These are phyloP conservation scores for Phialemonium atrogriseum DNA, from an alignment of 2,329 filamentous ascomycete species.

Conservation along the genomic window DNA sequence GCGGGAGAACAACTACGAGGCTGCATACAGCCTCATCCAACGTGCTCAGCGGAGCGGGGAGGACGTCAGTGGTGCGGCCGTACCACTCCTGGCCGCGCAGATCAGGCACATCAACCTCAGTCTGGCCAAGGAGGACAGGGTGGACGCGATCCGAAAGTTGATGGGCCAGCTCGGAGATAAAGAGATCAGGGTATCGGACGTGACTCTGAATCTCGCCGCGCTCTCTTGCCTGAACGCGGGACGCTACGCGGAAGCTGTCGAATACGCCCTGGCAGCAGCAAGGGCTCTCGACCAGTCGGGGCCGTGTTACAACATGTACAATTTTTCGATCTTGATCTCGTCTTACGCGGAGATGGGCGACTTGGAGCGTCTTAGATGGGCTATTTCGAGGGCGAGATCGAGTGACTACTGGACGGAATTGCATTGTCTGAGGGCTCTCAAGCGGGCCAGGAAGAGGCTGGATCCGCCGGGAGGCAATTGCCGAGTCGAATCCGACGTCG, in stretches of 20 bases:
- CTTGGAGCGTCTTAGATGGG: conserved; percentile 14
- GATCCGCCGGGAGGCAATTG: too few relatives aligned
- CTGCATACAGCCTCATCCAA: conserved; percentile 30
- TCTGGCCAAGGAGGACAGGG: conserved; percentile 12
- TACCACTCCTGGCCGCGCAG: conserved; percentile 28
- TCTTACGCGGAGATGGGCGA: conserved; percentile 18
- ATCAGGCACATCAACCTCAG: conserved; percentile 23
- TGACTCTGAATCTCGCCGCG: conserved; percentile 21
- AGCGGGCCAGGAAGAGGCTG: conserved; percentile 15
- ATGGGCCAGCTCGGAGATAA: conserved; percentile 13
- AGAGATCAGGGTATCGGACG: conserved; percentile 15
- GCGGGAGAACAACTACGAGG: conserved; percentile 14
- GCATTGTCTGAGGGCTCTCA: conserved; percentile 11
- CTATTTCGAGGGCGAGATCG: conserved; percentile 11
- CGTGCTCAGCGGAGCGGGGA: conserved; percentile 29
- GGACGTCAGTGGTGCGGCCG: conserved; percentile 31
- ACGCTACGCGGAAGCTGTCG: conserved; percentile 18
- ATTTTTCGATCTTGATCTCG: conserved; percentile 20
- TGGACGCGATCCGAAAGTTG: conserved; percentile 12
- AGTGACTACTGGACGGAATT: conserved; percentile 13
- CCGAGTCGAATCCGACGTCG: too few relatives aligned
- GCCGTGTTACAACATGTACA: conserved; percentile 21
- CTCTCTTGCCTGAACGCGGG: conserved; percentile 16
- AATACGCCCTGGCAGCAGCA: conserved; percentile 18
- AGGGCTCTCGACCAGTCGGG: conserved; percentile 8